These are phyloP conservation scores for Trichoderma citrinoviride DNA, from an alignment of 2,329 filamentous ascomycete genomes.

Conservation along the genomic window DNA sequence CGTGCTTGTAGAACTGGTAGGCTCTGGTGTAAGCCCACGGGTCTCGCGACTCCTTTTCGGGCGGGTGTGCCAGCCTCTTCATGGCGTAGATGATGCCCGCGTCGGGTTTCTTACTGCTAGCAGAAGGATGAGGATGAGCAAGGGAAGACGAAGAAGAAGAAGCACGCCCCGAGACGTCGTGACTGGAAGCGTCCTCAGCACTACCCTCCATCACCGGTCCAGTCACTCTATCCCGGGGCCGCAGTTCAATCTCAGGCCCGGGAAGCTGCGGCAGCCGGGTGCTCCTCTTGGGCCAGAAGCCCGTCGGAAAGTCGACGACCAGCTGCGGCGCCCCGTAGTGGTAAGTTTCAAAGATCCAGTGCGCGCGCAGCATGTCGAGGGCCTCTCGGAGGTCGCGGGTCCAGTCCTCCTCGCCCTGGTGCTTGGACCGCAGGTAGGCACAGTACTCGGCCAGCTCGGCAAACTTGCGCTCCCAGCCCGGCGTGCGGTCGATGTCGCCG, in stretches of 20 bases:
- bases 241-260: conserved; percentile 14
- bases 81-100: conserved; percentile 28
- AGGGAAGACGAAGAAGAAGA: no score
- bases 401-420: conserved; percentile 32
- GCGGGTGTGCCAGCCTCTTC: conserved; percentile 25
- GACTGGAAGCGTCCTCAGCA: conserved; percentile 26
- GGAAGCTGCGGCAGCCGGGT: conserved; percentile 31
- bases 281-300: conserved; percentile 26
- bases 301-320: conserved; percentile 28
- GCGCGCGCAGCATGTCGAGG: conserved; percentile 36
- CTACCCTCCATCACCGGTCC: no score
- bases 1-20: conserved; percentile 26
- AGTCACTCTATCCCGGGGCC: not conserved
- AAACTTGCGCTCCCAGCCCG: conserved; percentile 40
- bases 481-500: conserved; percentile 44
- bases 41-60: conserved; percentile 29
- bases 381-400: conserved; percentile 32
- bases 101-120: conserved; percentile 14
- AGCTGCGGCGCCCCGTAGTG: conserved; percentile 34
- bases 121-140: conserved; percentile 33
- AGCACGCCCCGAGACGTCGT: conserved; percentile 36
- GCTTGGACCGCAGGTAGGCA: conserved; percentile 32
- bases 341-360: conserved; percentile 37
- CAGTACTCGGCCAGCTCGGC: conserved; percentile 42
- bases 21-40: conserved; percentile 32